A percentile compares a stretch with the other conserved stretches of the same genome.
phyloP scores from a whole-genome alignment of 208 protist species.

The Leishmania amazonensis region DNA sequence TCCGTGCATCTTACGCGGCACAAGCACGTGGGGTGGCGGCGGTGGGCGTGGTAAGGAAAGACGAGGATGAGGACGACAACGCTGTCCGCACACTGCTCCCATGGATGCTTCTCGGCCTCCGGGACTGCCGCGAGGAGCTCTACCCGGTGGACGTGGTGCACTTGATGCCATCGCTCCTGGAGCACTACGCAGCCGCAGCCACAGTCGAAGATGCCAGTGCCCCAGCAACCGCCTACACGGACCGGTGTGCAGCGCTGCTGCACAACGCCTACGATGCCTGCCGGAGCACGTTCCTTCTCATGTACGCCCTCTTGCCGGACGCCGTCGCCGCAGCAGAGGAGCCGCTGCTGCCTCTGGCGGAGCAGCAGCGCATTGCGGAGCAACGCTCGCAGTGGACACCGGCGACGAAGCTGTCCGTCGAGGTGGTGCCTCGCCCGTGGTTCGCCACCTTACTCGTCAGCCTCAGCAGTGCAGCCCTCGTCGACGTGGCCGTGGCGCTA shows the following conservation, averaged over 20 bases:
- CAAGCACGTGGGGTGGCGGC: background rate
- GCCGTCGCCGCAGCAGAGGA: background rate
- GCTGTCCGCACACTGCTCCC: constrained; percentile 41
- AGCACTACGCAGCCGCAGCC: constrained; percentile 24
- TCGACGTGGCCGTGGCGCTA: constrained; percentile 45
- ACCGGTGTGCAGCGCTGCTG: constrained; percentile 25
- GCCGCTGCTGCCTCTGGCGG: constrained; percentile 4
- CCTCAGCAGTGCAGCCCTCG: constrained; percentile 43
- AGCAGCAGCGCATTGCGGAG: constrained; percentile 3
- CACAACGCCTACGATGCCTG: constrained; percentile 77
- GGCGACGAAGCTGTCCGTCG: constrained; percentile 48
- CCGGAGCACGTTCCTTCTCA: constrained; percentile 62
- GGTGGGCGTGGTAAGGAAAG: background rate
- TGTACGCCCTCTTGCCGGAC: constrained; percentile 49
- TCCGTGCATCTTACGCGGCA: background rate
- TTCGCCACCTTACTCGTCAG: constrained; percentile 58
- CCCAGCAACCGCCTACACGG: background rate
- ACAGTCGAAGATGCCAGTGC: background rate
- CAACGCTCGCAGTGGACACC: constrained; percentile 49
- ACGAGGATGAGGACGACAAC: background rate
- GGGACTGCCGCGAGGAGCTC: constrained; percentile 37
- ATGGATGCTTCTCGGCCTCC: constrained; percentile 58
- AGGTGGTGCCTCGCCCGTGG: constrained; percentile 44
- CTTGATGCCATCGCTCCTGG: constrained; percentile 48
- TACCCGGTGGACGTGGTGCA: constrained; percentile 80